phyloP scores from a whole-genome alignment of 2,329 filamentous ascomycete species.

The Orbilia oligospora region DNA sequence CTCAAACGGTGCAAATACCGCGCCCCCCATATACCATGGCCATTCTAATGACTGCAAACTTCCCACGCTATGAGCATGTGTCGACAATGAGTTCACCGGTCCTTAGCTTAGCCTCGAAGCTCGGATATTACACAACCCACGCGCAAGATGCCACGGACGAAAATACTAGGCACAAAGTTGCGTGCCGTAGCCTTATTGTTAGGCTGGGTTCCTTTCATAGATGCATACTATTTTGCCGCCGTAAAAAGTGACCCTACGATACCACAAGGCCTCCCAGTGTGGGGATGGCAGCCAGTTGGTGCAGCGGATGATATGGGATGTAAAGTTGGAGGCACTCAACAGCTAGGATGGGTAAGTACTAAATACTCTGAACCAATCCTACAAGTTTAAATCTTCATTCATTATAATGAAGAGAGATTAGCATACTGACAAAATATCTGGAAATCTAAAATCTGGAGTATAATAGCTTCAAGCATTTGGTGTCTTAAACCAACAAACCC shows the following conservation, averaged over 20 bases:
- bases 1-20: conserved; percentile 3
- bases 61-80: background rate
- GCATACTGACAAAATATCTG: background rate
- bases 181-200: conserved; percentile 2
- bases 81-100: background rate
- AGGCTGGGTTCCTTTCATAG: conserved; percentile 6
- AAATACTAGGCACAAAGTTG: background rate
- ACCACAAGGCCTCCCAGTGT: conserved; percentile 27
- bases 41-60: too few species aligned
- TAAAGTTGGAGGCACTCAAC: conserved; percentile 14
- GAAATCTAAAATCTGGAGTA: too few species aligned
- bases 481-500: conserved; percentile 30
- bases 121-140: background rate
- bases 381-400: background rate
- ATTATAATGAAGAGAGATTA: background rate
- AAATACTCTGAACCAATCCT: too few species aligned
- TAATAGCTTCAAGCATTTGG: conserved; percentile 45
- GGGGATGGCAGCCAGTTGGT: conserved; percentile 38
- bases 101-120: too few species aligned
- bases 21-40: too few species aligned
- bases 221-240: conserved; percentile 37
- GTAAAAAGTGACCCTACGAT: conserved; percentile 11
- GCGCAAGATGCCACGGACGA: conserved; percentile 29
- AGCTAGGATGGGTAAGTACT: conserved; percentile 32
- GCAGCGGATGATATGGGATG: conserved; percentile 11